Base-by-base conservation (phyloP, 192 early-diverging fungal species). In the Coemansia sp. region DNA sequence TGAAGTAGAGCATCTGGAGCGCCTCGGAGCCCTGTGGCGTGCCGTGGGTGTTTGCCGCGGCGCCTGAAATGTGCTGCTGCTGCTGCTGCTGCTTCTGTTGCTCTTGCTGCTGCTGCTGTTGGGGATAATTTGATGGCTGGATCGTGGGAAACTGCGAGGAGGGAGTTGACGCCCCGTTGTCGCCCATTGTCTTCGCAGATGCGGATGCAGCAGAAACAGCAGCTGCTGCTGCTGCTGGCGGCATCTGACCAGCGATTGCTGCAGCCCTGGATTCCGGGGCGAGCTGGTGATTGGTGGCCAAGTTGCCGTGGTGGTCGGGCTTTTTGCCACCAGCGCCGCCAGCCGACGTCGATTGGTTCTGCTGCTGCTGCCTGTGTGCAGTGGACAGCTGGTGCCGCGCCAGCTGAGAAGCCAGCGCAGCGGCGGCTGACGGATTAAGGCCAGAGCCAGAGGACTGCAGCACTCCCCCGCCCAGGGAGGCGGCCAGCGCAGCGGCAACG, bases 1-100 rank as follows among this genome's bases (percentile, higher is more conserved):
- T 74, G 17, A 82, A 68, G 63, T 76, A 82, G 60, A 82, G 62
- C 79, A 82, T 82, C 57, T 82, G 79, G 70, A 82, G 58, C 5
- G 79, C 74, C 14, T 82, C 79, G 2, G 79, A 48, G 57, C 20
- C 50, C 7, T 44, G 38, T 14, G 32, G 9, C 5, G 54, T 40
- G 19, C 54, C 57, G 50, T 37, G 39, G 63, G 32, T 32, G 32
- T 32, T 41, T 55, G 32, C 50, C 17, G 17, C 32, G 20, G 20
- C 20, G 20, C 20, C 20, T 20, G 17, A 46, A 58, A 58, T 58
- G 17, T 19, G 66, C 66, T 68, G 66, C 37, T 9, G 22, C 39
- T 53, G 58, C n/a, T 22, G 17, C 19, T 38, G 66, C 46, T 25
- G 3, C 14, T 40, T 39, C 16, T 57, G 55, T 38, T 64, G 45